Conservation (phyloP, 352 stramenopile genomes). For the Saprolegnia parasitica region DNA sequence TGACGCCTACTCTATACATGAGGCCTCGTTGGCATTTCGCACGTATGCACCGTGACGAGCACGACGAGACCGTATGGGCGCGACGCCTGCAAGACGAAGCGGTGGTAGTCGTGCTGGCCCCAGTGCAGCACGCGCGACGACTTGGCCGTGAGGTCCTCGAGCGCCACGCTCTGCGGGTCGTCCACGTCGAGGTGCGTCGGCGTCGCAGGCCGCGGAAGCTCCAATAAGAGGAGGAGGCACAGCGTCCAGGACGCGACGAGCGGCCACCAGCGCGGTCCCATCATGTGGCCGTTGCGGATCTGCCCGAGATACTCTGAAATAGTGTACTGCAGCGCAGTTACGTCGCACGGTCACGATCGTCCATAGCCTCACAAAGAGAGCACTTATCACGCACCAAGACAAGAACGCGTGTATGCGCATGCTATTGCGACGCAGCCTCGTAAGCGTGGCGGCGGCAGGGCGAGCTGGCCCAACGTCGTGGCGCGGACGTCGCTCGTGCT, state of each 20-base stretch:
- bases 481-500: too few species aligned
- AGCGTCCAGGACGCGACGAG: background rate
- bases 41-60: constrained; percentile 9
- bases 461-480: too few species aligned
- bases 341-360: too few species aligned
- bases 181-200: constrained; percentile 3
- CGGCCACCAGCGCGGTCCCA: background rate
- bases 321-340: too few species aligned
- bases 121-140: constrained; percentile 7
- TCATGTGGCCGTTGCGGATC: background rate
- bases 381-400: too few species aligned
- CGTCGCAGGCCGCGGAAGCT: background rate
- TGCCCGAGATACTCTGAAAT: too few species aligned
- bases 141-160: background rate
- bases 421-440: too few species aligned
- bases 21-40: too few species aligned
- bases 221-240: background rate
- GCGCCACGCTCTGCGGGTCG: background rate
- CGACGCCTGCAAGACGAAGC: background rate
- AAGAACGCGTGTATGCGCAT: too few species aligned
- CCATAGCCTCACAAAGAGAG: too few species aligned
- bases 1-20: background rate
- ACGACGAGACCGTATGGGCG: constrained; percentile 6
- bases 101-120: constrained; percentile 3
- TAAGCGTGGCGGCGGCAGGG: too few species aligned